These are phyloP conservation scores for Linderniella brevidens DNA, from an alignment of 257 asterid species.

Conservation along the genomic window DNA sequence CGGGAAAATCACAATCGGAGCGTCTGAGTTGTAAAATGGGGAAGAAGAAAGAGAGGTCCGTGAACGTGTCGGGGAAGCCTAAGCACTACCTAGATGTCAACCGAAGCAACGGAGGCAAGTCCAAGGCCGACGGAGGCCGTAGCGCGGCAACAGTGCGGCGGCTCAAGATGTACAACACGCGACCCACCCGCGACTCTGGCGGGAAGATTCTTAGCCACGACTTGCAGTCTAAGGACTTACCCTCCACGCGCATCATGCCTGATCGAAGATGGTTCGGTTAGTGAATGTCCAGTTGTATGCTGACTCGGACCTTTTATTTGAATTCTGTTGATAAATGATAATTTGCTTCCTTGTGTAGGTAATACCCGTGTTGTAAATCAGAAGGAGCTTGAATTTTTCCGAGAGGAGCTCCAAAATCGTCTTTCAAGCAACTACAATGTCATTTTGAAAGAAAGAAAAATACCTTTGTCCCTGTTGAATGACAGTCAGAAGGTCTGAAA, in stretches of 20 bases:
- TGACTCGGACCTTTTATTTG: too few relatives aligned
- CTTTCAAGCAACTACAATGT: conserved; percentile 79
- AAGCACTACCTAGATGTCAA: conserved; percentile 79
- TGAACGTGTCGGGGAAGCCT: conserved; percentile 86
- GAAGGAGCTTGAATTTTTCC: conserved; percentile 65
- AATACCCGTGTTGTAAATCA: conserved; percentile 80
- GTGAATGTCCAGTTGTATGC: conserved; percentile 11
- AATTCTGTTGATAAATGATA: too few relatives aligned
- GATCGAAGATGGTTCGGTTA: conserved; percentile 92
- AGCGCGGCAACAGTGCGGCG: conserved; percentile 90
- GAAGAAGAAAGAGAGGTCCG: conserved; percentile 64
- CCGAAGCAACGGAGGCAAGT: conserved; percentile 28
- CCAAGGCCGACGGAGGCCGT: conserved; percentile 25
- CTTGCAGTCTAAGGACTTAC: conserved; percentile 80
- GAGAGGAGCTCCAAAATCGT: conserved; percentile 66
- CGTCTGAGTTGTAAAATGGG: conserved; percentile 21
- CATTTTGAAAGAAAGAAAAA: conserved; percentile 71
- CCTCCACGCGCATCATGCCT: conserved; percentile 82
- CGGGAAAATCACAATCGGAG: too few relatives aligned
- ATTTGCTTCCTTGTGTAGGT: conserved; percentile 21
- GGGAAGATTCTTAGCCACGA: conserved; percentile 61
- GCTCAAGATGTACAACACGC: conserved; percentile 75
- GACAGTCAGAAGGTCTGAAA: conserved; percentile 73
- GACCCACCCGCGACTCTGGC: conserved; percentile 39
- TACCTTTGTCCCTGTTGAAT: conserved; percentile 79